These are phyloP conservation scores for Helichrysum umbraculigerum DNA, from an alignment of 129 eudicot genomes.

Conservation along the genomic window DNA sequence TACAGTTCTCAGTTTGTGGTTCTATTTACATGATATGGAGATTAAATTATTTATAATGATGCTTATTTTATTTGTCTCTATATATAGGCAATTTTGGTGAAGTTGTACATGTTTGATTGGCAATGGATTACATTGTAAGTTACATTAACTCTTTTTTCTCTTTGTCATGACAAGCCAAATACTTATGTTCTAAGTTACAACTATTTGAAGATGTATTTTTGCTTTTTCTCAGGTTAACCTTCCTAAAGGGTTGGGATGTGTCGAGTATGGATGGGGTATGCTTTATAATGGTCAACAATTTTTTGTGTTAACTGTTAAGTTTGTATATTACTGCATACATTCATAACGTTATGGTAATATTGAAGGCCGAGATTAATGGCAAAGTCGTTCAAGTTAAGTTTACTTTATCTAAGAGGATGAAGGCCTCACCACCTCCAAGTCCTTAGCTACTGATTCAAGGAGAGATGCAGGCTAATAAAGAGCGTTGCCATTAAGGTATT, in stretches of 20 bases:
- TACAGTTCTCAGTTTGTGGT: not conserved
- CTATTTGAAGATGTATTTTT: no score
- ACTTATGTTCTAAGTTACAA: no score
- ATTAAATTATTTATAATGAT: not conserved
- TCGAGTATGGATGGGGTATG: not conserved
- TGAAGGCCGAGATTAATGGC: constrained; percentile 18
- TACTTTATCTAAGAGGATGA: constrained; percentile 74
- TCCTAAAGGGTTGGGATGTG: no score
- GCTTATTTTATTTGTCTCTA: not conserved
- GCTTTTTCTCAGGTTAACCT: no score
- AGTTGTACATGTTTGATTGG: no score
- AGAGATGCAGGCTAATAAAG: constrained; percentile 39
- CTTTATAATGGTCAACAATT: not conserved
- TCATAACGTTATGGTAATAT: not conserved
- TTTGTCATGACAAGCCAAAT: no score
- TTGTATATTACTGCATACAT: not conserved
- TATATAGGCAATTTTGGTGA: not conserved
- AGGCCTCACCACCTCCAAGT: constrained; percentile 71
- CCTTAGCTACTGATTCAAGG: constrained; percentile 53
- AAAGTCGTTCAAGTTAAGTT: constrained; percentile 43
- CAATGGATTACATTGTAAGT: no score
- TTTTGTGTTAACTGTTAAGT: not conserved
- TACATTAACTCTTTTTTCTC: no score
- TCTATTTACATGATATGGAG: not conserved
- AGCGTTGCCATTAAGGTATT: not conserved